Evolutionary conservation across 345 rosid genomes (phyloP).

Genomic region (Nephelium lappaceum): DNA sequence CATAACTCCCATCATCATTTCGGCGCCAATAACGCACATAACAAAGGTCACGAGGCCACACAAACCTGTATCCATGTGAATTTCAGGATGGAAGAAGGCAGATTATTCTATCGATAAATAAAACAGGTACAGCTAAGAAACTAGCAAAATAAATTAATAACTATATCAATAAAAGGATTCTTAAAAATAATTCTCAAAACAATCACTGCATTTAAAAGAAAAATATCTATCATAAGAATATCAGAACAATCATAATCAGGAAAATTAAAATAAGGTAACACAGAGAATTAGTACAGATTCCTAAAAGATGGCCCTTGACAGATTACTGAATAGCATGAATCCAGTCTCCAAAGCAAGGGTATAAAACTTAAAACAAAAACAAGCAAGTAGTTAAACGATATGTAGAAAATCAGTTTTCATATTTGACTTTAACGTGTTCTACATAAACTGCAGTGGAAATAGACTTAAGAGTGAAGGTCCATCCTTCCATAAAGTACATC

Average conservation of each 20-base stretch:
- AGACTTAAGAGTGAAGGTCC: background rate
- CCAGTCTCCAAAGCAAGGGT: background rate
- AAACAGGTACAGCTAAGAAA: background rate
- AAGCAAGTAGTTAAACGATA: background rate
- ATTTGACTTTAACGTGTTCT: background rate
- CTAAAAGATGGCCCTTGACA: background rate
- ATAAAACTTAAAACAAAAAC: background rate
- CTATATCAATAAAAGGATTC: background rate
- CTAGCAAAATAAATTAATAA: background rate
- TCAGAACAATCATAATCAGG: background rate
- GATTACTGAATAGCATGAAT: background rate
- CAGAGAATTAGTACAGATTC: background rate
- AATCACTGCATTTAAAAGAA: background rate
- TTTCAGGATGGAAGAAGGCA: slow-evolving; percentile 6
- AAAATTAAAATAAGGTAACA: background rate
- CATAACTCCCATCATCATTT: slow-evolving; percentile 99
- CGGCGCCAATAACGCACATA: slow-evolving; percentile 99
- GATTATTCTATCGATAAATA: background rate
- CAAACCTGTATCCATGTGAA: slow-evolving; percentile 61
- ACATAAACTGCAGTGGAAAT: background rate
- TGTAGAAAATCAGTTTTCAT: background rate
- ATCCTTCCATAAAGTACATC: background rate
- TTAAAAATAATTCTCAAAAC: background rate
- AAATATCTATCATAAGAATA: background rate
- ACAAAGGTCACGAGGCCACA: slow-evolving; percentile 99